phyloP scores from a whole-genome alignment of 169 alveolate genomes.

The Cryptosporidium felis region DNA sequence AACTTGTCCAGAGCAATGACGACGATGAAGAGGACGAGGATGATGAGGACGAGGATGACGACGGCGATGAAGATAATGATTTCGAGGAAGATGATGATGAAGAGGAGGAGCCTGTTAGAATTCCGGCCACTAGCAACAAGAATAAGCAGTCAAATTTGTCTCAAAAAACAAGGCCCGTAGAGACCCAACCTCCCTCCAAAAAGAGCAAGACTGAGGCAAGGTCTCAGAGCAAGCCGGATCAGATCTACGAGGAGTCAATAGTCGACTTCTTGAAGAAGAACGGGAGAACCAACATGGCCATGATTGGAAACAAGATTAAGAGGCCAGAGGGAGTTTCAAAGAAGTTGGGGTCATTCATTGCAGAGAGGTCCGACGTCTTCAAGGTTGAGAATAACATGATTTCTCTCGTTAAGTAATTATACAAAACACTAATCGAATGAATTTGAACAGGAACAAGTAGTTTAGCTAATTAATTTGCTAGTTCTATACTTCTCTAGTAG shows the following conservation, averaged over 20 bases:
- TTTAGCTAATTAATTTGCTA: conserved; percentile 41
- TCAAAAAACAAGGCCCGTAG: conserved; percentile 13
- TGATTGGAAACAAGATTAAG: conserved; percentile 81
- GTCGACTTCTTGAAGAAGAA: conserved; percentile 81
- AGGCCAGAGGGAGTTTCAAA: conserved; percentile 81
- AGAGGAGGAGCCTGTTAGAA: conserved; percentile 73
- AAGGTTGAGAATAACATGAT: conserved; percentile 76
- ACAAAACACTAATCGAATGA: neutral
- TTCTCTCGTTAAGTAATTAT: conserved; percentile 57
- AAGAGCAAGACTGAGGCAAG: conserved; percentile 32
- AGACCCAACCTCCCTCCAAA: conserved; percentile 33
- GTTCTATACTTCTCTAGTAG: neutral
- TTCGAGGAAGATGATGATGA: conserved; percentile 80
- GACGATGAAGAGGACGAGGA: conserved; percentile 84
- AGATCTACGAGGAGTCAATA: conserved; percentile 77
- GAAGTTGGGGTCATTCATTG: conserved; percentile 81
- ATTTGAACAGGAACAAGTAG: neutral
- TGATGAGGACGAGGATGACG: conserved; percentile 80
- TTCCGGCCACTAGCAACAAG: conserved; percentile 58
- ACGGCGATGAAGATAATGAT: conserved; percentile 79
- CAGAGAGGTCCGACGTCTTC: conserved; percentile 76
- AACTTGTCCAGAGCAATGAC: conserved; percentile 72
- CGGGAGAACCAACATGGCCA: conserved; percentile 81
- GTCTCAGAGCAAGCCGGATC: conserved; percentile 65
- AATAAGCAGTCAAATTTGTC: conserved; percentile 38